Evolutionary conservation across 176 grass and related monocot species (phyloP).

Genomic region (Triticum monococcum): DNA sequence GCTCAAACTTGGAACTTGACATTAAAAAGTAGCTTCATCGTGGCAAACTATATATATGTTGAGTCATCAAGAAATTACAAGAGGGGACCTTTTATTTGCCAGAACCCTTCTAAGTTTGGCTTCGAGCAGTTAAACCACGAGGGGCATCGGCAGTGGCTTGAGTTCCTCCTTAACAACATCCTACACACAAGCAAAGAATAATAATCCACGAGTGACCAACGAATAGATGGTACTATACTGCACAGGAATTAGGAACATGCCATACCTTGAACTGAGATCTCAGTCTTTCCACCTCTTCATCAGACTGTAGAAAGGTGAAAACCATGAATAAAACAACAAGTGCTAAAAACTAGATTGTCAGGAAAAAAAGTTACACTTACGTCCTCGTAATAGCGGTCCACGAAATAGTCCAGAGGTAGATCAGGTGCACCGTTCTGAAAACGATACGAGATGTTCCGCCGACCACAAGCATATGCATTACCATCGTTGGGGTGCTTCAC

Average conservation of each 20-base stretch:
- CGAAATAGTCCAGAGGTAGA: no score
- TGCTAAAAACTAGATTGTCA: not conserved
- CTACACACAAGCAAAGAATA: not conserved
- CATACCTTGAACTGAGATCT: not conserved
- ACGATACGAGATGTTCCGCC: no score
- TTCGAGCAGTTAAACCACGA: not conserved
- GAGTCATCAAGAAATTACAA: not conserved
- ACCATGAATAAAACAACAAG: not conserved
- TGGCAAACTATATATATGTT: not conserved
- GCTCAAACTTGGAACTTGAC: no score
- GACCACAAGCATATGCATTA: not conserved
- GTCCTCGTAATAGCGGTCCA: not conserved
- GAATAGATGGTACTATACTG: not conserved
- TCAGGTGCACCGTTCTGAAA: no score
- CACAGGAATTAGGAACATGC: not conserved
- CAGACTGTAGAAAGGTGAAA: not conserved
- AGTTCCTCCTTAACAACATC: not conserved
- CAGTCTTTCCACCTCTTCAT: conserved; percentile 10
- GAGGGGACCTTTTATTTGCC: not conserved
- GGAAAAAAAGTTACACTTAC: not conserved
- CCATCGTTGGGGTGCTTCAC: not conserved
- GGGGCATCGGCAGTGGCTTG: not conserved
- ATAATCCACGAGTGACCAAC: not conserved
- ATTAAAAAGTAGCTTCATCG: no score
- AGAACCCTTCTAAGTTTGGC: not conserved